Conservation (phyloP, 768 basidiomycete species). For the Tricholoma matsutake region DNA sequence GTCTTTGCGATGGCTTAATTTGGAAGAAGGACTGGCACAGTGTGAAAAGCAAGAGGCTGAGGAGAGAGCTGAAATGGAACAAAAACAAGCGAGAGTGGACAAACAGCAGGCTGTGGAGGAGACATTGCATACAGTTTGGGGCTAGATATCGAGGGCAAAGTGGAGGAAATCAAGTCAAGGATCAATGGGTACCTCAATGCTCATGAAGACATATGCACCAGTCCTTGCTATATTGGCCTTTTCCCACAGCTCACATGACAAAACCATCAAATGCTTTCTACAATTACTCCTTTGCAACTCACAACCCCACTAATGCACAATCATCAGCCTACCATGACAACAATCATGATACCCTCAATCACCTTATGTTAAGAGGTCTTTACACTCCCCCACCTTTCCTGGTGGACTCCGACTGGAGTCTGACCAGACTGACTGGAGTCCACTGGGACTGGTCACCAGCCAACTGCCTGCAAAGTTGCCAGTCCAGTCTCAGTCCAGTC, state of each 20-base stretch:
- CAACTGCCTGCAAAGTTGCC: no score
- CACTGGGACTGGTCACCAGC: no score
- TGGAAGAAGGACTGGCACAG: not conserved
- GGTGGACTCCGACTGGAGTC: no score
- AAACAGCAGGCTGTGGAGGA: not conserved
- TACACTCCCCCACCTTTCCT: no score
- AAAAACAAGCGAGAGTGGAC: not conserved
- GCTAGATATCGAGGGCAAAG: not conserved
- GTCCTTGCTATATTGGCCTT: constrained; percentile 5
- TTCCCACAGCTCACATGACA: not conserved
- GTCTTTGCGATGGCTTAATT: not conserved
- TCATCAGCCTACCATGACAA: no score
- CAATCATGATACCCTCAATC: no score
- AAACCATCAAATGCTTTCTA: not conserved
- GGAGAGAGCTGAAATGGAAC: not conserved
- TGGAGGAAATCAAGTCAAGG: not conserved
- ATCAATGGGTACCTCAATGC: not conserved
- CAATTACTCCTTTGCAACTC: no score
- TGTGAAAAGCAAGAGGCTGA: not conserved
- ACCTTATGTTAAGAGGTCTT: no score
- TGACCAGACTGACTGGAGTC: no score
- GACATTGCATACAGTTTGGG: not conserved
- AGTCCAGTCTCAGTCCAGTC: no score
- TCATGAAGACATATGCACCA: constrained; percentile 4
- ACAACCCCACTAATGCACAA: no score